A percentile compares a stretch with the other conserved stretches of the same genome.
Conservation (phyloP, 805 yeast genomes). For the Blastobotrys attinorum region DNA sequence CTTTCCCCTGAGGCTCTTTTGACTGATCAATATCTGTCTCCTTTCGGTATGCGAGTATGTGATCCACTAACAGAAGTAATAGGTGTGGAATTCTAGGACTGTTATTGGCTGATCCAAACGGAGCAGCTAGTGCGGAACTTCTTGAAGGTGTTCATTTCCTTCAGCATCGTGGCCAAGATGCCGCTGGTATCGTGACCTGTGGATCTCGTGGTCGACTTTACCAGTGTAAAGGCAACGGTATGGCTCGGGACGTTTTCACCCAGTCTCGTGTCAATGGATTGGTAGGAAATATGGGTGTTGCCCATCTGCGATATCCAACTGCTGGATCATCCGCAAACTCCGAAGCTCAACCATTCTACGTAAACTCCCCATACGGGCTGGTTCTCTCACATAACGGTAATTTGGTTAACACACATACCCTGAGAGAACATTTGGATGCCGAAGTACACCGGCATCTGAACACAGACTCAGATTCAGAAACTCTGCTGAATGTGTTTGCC, state of each 20-base stretch:
- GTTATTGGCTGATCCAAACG: slow-evolving; percentile 65
- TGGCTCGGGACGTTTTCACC: slow-evolving; percentile 97
- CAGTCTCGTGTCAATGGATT: slow-evolving; percentile 67
- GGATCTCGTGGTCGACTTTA: slow-evolving; percentile 88
- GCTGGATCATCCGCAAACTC: slow-evolving; percentile 94
- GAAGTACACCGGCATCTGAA: slow-evolving; percentile 94
- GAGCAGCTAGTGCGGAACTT: slow-evolving; percentile 78
- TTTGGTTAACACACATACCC: slow-evolving; percentile 74
- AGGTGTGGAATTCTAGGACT: slow-evolving; percentile 97
- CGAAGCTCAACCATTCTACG: slow-evolving; percentile 98
- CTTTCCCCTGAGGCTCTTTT: slow-evolving; percentile 12
- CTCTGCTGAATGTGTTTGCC: slow-evolving; percentile 83
- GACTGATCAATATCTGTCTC: too few relatives aligned
- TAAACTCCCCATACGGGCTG: slow-evolving; percentile 93
- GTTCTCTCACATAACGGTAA: slow-evolving; percentile 91
- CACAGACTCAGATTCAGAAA: slow-evolving; percentile 93
- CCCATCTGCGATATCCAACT: slow-evolving; percentile 92
- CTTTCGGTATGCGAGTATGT: background rate
- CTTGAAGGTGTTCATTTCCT: slow-evolving; percentile 87
- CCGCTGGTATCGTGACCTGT: slow-evolving; percentile 97
- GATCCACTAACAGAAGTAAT: background rate
- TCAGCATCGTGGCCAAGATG: slow-evolving; percentile 98
- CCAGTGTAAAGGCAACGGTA: slow-evolving; percentile 98
- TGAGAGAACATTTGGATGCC: slow-evolving; percentile 78
- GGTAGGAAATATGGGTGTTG: slow-evolving; percentile 91